Percentiles rank a stretch among this genome's conserved stretches.
Evolutionary conservation across 2,329 filamentous ascomycete genomes (phyloP).

Genomic region (Neonectria neomacrospora): DNA sequence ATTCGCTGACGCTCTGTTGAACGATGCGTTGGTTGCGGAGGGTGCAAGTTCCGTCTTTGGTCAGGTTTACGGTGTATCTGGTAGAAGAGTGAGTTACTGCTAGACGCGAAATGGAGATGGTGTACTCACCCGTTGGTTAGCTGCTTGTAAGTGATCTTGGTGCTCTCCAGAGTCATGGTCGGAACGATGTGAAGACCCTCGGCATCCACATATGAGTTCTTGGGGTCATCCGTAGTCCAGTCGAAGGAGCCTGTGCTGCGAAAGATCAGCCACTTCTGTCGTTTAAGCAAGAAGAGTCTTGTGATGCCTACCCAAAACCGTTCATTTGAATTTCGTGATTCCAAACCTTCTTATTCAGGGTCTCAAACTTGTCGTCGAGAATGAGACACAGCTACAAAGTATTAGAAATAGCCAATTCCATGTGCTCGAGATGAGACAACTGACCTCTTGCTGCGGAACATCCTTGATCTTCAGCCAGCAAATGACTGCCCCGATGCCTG

Average conservation of each 20-base stretch:
- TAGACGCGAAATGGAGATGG: not conserved
- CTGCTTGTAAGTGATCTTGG: constrained; percentile 46
- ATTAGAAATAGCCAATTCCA: constrained; percentile 1
- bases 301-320: constrained; percentile 51
- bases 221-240: constrained; percentile 60
- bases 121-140: constrained; percentile 42
- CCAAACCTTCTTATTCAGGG: constrained; percentile 53
- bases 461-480: constrained; percentile 33
- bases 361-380: constrained; percentile 38
- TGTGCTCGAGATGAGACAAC: not conserved
- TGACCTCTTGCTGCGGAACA: constrained; percentile 36
- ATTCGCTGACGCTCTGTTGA: constrained; percentile 16
- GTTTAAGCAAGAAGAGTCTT: accelerated
- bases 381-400: constrained; percentile 37
- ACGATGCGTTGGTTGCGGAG: constrained; percentile 33
- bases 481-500: constrained; percentile 36
- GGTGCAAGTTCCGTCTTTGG: constrained; percentile 52
- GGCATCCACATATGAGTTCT: constrained; percentile 58
- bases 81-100: not conserved
- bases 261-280: not conserved
- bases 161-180: constrained; percentile 54
- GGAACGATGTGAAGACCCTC: constrained; percentile 63
- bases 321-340: constrained; percentile 56
- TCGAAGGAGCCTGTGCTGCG: constrained; percentile 57
- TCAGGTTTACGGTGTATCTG: constrained; percentile 57